Percentiles rank a stretch among this genome's conserved stretches.
These are phyloP conservation scores for Yarrowia osloensis DNA, from an alignment of 805 yeast species.

Conservation along the genomic window DNA sequence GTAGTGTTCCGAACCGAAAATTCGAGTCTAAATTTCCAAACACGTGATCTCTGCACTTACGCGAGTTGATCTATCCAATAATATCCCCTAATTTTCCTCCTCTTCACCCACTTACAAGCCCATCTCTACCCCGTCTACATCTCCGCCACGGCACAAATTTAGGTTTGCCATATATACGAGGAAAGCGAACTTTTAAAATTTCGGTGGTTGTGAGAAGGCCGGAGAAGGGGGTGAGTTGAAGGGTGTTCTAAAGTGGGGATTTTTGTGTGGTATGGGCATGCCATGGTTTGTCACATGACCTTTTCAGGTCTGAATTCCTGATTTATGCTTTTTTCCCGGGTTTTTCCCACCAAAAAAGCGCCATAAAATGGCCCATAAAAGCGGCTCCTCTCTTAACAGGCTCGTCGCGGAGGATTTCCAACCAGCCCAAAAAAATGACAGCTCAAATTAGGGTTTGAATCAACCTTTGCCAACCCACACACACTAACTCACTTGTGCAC, in stretches of 20 bases:
- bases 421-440: constrained; percentile 3
- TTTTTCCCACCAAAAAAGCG: background rate
- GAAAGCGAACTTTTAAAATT: background rate
- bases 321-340: background rate
- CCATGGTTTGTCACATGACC: background rate
- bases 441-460: constrained; percentile 14
- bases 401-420: background rate
- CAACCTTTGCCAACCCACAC: constrained; percentile 16
- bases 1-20: no score
- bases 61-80: no score
- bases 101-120: no score
- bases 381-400: background rate
- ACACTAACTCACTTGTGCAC: background rate
- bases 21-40: no score
- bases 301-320: no score
- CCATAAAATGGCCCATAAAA: background rate
- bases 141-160: background rate
- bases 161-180: constrained; percentile 17
- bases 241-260: no score
- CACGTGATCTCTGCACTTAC: no score
- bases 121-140: no score
- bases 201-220: background rate
- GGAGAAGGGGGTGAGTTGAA: background rate
- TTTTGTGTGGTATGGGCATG: no score
- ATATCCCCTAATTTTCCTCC: no score